phyloP scores from a whole-genome alignment of 2,329 filamentous ascomycete genomes.

The Paecilomyces sp. region DNA sequence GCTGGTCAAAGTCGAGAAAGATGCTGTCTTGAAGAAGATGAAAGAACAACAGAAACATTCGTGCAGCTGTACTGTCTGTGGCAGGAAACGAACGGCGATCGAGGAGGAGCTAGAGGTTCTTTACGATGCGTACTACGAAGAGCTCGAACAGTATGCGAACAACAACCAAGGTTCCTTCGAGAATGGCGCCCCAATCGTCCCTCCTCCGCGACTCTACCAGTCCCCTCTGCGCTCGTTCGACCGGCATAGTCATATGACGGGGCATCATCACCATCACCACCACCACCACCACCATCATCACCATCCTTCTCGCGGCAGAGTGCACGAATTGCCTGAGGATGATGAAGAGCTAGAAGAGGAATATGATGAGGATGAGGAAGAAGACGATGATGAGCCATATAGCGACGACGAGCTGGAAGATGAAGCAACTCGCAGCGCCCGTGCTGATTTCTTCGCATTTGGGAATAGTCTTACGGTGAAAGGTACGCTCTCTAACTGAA shows the following conservation, averaged over 20 bases:
- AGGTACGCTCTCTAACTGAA: slow-evolving; percentile 41
- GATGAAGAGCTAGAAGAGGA: slow-evolving; percentile 48
- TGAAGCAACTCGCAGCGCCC: slow-evolving; percentile 54
- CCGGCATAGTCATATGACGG: slow-evolving; percentile 49
- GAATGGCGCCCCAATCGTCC: slow-evolving; percentile 62
- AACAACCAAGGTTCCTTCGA: slow-evolving; percentile 58
- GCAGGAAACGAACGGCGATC: slow-evolving; percentile 90
- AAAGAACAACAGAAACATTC: slow-evolving; percentile 99
- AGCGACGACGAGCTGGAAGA: slow-evolving; percentile 59
- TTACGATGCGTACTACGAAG: slow-evolving; percentile 97
- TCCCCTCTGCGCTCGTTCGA: slow-evolving; percentile 48
- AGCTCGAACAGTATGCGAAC: slow-evolving; percentile 95
- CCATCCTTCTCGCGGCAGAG: slow-evolving; percentile 66
- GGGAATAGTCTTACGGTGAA: slow-evolving; percentile 96
- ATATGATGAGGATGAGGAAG: slow-evolving; percentile 54
- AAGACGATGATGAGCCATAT: slow-evolving; percentile 63
- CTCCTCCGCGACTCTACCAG: slow-evolving; percentile 57
- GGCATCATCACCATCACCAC: slow-evolving; percentile 43
- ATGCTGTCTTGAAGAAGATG: slow-evolving; percentile 97
- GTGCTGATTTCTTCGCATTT: slow-evolving; percentile 90
- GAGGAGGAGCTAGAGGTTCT: slow-evolving; percentile 96
- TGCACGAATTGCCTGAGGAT: slow-evolving; percentile 53
- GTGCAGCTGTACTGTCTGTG: slow-evolving; percentile 95
- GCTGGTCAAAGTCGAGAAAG: slow-evolving; percentile 95
- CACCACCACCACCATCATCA: neutral